Conservation (phyloP, 768 basidiomycete species). For the Rhizopogon rudus region DNA sequence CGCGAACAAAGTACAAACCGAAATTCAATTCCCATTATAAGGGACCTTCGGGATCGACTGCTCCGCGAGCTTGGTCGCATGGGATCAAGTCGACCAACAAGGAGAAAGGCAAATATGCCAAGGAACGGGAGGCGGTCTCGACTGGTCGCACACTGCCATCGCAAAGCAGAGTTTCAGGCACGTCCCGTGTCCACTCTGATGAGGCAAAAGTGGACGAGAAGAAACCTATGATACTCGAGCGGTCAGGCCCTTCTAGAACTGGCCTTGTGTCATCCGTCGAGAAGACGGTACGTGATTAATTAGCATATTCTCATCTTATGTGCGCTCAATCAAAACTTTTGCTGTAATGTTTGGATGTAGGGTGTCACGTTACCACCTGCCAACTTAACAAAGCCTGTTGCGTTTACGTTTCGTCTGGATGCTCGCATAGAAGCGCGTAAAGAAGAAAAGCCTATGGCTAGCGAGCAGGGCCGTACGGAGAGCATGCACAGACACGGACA, state of each 20-base stretch:
- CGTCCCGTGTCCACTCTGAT: slow-evolving; percentile 1
- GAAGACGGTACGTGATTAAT: slow-evolving; percentile 27
- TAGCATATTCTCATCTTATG: slow-evolving; percentile 16
- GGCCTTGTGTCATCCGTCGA: slow-evolving; percentile 20
- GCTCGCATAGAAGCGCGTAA: slow-evolving; percentile 45
- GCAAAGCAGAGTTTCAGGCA: slow-evolving; percentile 3
- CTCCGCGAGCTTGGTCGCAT: slow-evolving; percentile 17
- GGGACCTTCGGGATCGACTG: slow-evolving; percentile 5
- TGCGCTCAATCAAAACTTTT: slow-evolving; percentile 19
- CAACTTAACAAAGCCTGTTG: slow-evolving; percentile 41
- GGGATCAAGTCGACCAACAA: slow-evolving; percentile 7
- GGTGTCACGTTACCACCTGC: slow-evolving; percentile 19
- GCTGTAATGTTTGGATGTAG: slow-evolving; percentile 11
- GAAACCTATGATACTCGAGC: slow-evolving; percentile 1
- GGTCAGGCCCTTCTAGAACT: slow-evolving; percentile 14
- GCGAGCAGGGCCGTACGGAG: slow-evolving; percentile 10
- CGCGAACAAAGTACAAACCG: slow-evolving; percentile 27
- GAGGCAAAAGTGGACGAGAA: neutral
- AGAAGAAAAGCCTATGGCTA: slow-evolving; percentile 20
- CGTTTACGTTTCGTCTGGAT: slow-evolving; percentile 50
- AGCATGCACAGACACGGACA: slow-evolving; percentile 16
- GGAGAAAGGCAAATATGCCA: slow-evolving; percentile 10
- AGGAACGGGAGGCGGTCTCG: slow-evolving; percentile 3
- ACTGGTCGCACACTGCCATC: neutral
- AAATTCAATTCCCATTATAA: slow-evolving; percentile 11